Conservation (phyloP, 768 basidiomycete species). For the Pisolithus orientalis region DNA sequence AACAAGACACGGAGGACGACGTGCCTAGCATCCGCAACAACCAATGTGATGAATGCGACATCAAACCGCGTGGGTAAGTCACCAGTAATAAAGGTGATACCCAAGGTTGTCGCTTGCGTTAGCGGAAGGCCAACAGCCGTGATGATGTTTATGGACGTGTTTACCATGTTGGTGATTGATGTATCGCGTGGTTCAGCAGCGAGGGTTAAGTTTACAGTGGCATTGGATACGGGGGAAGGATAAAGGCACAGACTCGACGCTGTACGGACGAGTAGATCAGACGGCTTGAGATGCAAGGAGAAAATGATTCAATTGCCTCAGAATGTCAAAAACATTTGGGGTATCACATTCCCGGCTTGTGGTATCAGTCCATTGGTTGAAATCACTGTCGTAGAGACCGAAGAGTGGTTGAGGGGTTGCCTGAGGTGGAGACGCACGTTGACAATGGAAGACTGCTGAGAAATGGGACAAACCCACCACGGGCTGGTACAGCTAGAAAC, state of each 20-base stretch:
- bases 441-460: background rate
- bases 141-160: constrained; percentile 36
- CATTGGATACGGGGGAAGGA: constrained; percentile 41
- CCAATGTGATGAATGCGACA: constrained; percentile 32
- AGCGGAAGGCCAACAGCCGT: constrained; percentile 35
- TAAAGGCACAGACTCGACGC: constrained; percentile 40
- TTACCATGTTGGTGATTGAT: constrained; percentile 30
- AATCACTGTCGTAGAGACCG: constrained; percentile 6
- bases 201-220: constrained; percentile 46
- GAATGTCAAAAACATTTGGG: constrained; percentile 54
- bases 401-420: constrained; percentile 14
- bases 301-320: constrained; percentile 32
- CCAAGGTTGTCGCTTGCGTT: constrained; percentile 36
- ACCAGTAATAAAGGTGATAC: constrained; percentile 33
- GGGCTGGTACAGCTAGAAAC: constrained; percentile 17
- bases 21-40: constrained; percentile 34
- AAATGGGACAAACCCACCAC: constrained; percentile 9
- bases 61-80: constrained; percentile 28
- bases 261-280: constrained; percentile 8
- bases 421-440: constrained; percentile 7
- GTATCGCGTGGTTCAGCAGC: constrained; percentile 33
- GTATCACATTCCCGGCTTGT: constrained; percentile 37
- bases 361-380: constrained; percentile 41
- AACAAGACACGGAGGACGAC: constrained; percentile 4
- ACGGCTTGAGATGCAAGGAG: background rate